These are phyloP conservation scores for Citrus reticulata DNA, from an alignment of 345 rosid genomes.

Conservation along the genomic window DNA sequence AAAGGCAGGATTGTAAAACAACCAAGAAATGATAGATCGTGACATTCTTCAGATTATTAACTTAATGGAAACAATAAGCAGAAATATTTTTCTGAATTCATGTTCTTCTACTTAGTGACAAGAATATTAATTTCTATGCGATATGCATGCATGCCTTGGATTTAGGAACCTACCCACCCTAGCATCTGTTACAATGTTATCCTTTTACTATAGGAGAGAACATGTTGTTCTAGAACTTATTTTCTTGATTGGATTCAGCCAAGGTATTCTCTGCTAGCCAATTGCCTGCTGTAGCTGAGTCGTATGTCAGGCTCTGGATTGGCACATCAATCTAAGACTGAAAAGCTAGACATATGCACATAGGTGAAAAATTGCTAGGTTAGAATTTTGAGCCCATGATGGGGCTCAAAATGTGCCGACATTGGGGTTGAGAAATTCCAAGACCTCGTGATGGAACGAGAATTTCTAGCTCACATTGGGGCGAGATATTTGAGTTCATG, in stretches of 20 bases:
- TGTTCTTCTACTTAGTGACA: slow-evolving; percentile 6
- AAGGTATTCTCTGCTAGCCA: not conserved
- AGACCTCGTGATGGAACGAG: not conserved
- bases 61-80: slow-evolving; percentile 24
- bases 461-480: not conserved
- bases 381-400: not conserved
- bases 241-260: not conserved
- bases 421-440: not conserved
- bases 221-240: not conserved
- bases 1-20: slow-evolving; percentile 12
- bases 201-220: not conserved
- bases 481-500: not conserved
- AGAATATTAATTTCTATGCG: not conserved
- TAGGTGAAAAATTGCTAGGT: not conserved
- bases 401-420: not conserved
- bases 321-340: not conserved
- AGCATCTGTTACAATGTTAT: not conserved
- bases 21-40: slow-evolving; percentile 11
- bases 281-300: not conserved
- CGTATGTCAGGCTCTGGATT: not conserved
- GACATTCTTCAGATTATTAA: slow-evolving; percentile 29
- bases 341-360: not conserved
- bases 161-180: not conserved
- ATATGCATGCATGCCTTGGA: not conserved
- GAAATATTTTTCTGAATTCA: slow-evolving; percentile 14